Evolutionary conservation across 768 basidiomycete species (phyloP).

Genomic region (Paxillus involutus): DNA sequence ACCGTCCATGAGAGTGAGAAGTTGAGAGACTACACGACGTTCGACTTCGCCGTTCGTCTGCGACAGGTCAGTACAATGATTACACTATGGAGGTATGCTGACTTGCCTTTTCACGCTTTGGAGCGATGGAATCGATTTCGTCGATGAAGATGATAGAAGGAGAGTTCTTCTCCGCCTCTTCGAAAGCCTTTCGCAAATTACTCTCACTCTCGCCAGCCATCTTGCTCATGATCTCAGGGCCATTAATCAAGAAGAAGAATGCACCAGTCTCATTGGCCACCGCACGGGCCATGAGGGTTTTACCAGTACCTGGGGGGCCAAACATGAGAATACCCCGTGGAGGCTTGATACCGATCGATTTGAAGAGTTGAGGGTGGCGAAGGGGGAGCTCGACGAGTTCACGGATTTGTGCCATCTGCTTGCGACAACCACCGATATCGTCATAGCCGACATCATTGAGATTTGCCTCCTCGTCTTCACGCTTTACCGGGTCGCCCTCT

Average conservation of each 20-base stretch:
- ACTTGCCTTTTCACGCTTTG: constrained; percentile 96
- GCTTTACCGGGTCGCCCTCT: constrained; percentile 99
- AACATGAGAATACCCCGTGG: constrained; percentile 99
- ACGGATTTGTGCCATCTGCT: constrained; percentile 99
- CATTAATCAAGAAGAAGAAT: constrained; percentile 99
- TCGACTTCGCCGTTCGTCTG: constrained; percentile 99
- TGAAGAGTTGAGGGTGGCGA: constrained; percentile 98
- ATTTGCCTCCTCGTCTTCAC: constrained; percentile 97
- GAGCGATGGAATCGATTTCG: constrained; percentile 98
- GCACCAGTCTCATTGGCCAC: constrained; percentile 99
- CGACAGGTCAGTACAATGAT: constrained; percentile 3
- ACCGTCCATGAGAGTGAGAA: constrained; percentile 98
- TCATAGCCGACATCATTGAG: constrained; percentile 98
- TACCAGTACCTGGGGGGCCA: constrained; percentile 98
- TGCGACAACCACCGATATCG: constrained; percentile 98
- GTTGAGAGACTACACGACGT: constrained; percentile 97
- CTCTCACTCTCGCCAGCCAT: constrained; percentile 99
- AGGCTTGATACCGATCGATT: constrained; percentile 99
- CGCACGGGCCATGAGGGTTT: constrained; percentile 98
- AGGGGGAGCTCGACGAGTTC: constrained; percentile 98
- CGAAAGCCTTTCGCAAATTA: constrained; percentile 97
- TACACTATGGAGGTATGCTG: background rate
- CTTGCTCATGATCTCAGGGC: constrained; percentile 99
- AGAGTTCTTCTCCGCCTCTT: constrained; percentile 99
- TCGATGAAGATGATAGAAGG: constrained; percentile 99